These are phyloP conservation scores for Boeremia lycopersici DNA, from an alignment of 2,329 filamentous ascomycete genomes.

Conservation along the genomic window DNA sequence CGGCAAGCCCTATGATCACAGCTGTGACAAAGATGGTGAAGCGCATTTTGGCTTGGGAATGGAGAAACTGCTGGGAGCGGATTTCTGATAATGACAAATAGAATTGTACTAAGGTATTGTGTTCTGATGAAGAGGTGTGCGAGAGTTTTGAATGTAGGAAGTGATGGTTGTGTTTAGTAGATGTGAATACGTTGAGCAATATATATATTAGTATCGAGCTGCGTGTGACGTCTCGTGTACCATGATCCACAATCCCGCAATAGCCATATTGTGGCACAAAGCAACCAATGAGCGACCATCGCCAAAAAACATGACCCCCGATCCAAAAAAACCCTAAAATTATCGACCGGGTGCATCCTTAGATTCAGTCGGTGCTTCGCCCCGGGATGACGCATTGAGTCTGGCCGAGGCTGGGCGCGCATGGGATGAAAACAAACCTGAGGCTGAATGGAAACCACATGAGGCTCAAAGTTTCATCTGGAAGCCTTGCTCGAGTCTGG, in stretches of 20 bases:
- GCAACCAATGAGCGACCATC: not conserved
- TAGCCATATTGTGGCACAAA: not conserved
- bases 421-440: slow-evolving; percentile 16
- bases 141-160: too few species aligned
- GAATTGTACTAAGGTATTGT: too few species aligned
- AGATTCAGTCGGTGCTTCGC: slow-evolving; percentile 7
- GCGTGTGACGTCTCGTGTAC: slow-evolving; percentile 11
- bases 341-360: not conserved
- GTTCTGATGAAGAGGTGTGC: too few species aligned
- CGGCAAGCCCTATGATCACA: slow-evolving; percentile 4
- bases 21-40: slow-evolving; percentile 6
- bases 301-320: not conserved
- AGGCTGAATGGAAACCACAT: slow-evolving; percentile 12
- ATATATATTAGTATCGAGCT: slow-evolving; percentile 3
- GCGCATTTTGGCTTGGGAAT: not conserved
- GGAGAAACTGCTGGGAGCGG: not conserved
- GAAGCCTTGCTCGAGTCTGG: not conserved
- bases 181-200: not conserved
- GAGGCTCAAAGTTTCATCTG: slow-evolving; percentile 7
- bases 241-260: slow-evolving; percentile 3
- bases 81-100: not conserved
- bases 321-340: not conserved
- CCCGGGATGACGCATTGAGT: slow-evolving; percentile 9
- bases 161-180: not conserved
- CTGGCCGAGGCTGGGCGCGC: slow-evolving; percentile 13